Conservation (phyloP, 805 yeast species). For the Ogataea nitratoaversa region DNA sequence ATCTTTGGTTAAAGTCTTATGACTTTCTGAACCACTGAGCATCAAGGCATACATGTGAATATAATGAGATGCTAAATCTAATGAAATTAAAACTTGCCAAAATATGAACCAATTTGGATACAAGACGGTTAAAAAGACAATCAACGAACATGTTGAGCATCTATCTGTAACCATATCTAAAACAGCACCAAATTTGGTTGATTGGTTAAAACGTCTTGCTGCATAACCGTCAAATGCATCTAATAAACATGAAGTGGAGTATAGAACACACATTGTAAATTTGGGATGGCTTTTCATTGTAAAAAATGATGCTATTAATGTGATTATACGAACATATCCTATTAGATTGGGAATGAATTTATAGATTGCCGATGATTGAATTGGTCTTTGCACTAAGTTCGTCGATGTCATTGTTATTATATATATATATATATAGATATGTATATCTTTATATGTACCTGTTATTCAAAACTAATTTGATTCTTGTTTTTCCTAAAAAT, state of each 20-base stretch:
- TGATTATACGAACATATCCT: constrained; percentile 80
- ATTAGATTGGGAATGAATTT: constrained; percentile 86
- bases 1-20: constrained; percentile 74
- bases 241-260: constrained; percentile 82
- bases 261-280: constrained; percentile 63
- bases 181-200: constrained; percentile 92
- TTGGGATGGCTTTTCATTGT: constrained; percentile 84
- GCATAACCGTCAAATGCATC: constrained; percentile 97
- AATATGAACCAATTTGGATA: constrained; percentile 66
- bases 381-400: constrained; percentile 6
- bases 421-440: not conserved
- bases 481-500: too few relatives aligned
- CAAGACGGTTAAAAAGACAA: constrained; percentile 76
- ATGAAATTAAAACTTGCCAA: constrained; percentile 80
- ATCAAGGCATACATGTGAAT: constrained; percentile 98
- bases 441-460: too few relatives aligned
- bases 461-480: too few relatives aligned
- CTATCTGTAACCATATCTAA: constrained; percentile 98
- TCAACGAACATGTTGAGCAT: constrained; percentile 91
- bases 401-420: not conserved
- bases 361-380: constrained; percentile 43
- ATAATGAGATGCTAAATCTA: constrained; percentile 90
- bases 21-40: constrained; percentile 72
- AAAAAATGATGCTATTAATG: constrained; percentile 75
- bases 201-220: constrained; percentile 84